phyloP scores from a whole-genome alignment of 2,329 filamentous ascomycete genomes.

The Neofusicoccum ribis region DNA sequence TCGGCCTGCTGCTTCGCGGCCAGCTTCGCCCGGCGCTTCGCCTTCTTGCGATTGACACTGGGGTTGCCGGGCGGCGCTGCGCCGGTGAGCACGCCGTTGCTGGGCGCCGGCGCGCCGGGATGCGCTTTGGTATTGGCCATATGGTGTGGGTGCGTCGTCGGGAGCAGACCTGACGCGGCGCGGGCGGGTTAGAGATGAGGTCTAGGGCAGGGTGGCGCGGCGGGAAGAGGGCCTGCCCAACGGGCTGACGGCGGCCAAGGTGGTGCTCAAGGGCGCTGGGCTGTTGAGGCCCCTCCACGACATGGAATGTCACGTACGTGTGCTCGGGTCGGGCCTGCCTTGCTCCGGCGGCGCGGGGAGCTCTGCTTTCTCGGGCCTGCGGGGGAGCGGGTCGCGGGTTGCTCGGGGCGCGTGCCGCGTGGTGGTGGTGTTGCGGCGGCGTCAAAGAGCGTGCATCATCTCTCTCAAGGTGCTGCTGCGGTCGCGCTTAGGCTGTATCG shows the following conservation, averaged over 20 bases:
- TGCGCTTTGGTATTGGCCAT: slow-evolving; percentile 40
- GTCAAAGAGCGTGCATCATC: slow-evolving; percentile 16
- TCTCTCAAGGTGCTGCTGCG: slow-evolving; percentile 3
- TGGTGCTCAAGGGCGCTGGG: slow-evolving; percentile 11
- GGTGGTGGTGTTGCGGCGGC: slow-evolving; percentile 5
- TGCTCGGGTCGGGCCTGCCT: neutral
- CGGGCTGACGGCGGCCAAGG: slow-evolving; percentile 4
- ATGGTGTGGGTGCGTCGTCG: slow-evolving; percentile 13
- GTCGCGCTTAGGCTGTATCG: neutral
- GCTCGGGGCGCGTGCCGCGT: neutral
- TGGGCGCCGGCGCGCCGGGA: slow-evolving; percentile 30
- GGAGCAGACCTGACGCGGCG: slow-evolving; percentile 3
- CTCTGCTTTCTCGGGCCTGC: neutral
- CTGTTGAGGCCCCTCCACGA: slow-evolving; percentile 16
- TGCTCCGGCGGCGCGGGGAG: slow-evolving; percentile 10
- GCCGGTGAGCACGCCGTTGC: slow-evolving; percentile 43
- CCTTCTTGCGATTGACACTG: slow-evolving; percentile 86
- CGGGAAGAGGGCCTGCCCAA: neutral
- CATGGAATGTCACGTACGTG: slow-evolving; percentile 9
- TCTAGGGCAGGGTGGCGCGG: neutral
- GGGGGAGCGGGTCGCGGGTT: neutral
- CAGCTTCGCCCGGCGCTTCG: slow-evolving; percentile 84
- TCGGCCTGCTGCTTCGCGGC: slow-evolving; percentile 60
- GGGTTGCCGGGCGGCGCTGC: slow-evolving; percentile 40
- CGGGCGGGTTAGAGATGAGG: neutral